Conservation (phyloP, 2,329 filamentous ascomycete genomes). For the Fusarium sacchari region DNA sequence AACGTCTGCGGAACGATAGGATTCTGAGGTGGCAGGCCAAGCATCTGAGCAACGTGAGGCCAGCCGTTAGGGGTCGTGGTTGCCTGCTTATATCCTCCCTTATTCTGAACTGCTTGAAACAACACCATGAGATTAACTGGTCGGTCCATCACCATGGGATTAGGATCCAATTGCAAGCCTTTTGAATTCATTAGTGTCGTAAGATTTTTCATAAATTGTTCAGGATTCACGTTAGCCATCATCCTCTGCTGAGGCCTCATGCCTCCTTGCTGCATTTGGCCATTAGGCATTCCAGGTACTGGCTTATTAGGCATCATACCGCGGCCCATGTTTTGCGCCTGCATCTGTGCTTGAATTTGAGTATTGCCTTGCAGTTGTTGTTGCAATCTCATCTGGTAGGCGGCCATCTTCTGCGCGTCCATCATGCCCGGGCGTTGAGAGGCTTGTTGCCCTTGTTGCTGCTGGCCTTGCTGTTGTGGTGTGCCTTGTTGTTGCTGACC, state of each 20-base stretch:
- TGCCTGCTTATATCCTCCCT: slow-evolving; percentile 81
- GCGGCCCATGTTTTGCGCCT: slow-evolving; percentile 55
- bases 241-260: slow-evolving; percentile 62
- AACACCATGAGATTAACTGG: slow-evolving; percentile 79
- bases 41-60: slow-evolving; percentile 73
- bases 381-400: slow-evolving; percentile 87
- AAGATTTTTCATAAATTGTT: slow-evolving; percentile 80
- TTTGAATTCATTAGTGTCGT: slow-evolving; percentile 80
- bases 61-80: slow-evolving; percentile 76
- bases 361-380: slow-evolving; percentile 73
- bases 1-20: slow-evolving; percentile 76
- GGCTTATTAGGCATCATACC: slow-evolving; percentile 65
- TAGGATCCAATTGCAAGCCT: slow-evolving; percentile 77
- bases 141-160: slow-evolving; percentile 78
- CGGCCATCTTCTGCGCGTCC: slow-evolving; percentile 77
- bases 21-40: slow-evolving; percentile 71
- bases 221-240: slow-evolving; percentile 62
- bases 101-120: slow-evolving; percentile 78
- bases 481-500: slow-evolving; percentile 56
- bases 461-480: slow-evolving; percentile 52
- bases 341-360: slow-evolving; percentile 64
- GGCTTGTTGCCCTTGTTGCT: slow-evolving; percentile 48
- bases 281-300: slow-evolving; percentile 62
- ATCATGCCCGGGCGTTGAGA: slow-evolving; percentile 50
- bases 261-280: slow-evolving; percentile 62